These are phyloP conservation scores for Grosmannia clavigera DNA, from an alignment of 2,329 filamentous ascomycete species.

Conservation along the genomic window DNA sequence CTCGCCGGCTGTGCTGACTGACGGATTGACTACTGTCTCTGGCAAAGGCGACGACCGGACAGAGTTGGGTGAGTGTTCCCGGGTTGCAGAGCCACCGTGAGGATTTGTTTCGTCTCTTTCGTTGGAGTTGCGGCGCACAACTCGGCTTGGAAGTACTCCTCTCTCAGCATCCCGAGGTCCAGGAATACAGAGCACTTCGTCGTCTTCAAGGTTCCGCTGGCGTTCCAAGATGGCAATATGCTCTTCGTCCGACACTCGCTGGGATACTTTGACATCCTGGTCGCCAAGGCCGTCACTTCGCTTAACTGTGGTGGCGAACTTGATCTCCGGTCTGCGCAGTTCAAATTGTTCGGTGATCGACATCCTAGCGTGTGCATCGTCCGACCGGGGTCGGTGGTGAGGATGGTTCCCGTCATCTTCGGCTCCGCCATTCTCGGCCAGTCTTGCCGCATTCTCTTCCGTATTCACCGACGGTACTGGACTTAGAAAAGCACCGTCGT, in stretches of 20 bases:
- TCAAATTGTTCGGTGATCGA: conserved; percentile 12
- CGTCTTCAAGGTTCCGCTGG: conserved; percentile 62
- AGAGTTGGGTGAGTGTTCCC: conserved; percentile 21
- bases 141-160: conserved; percentile 55
- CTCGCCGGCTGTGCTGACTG: not conserved
- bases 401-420: not conserved
- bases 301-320: conserved; percentile 56
- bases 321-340: conserved; percentile 37
- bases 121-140: conserved; percentile 23
- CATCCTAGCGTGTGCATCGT: not conserved
- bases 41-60: conserved; percentile 5
- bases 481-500: conserved; percentile 44
- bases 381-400: not conserved
- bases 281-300: conserved; percentile 43
- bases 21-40: not conserved
- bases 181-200: conserved; percentile 72
- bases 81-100: conserved; percentile 1
- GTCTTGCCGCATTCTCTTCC: not conserved
- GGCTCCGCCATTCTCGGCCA: not conserved
- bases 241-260: conserved; percentile 54
- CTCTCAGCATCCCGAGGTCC: conserved; percentile 83
- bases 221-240: conserved; percentile 82
- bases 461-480: conserved; percentile 12
- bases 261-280: conserved; percentile 30
- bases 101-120: conserved; percentile 21